phyloP scores from a whole-genome alignment of 306 rosid genomes.

The Vigna hirtella region DNA sequence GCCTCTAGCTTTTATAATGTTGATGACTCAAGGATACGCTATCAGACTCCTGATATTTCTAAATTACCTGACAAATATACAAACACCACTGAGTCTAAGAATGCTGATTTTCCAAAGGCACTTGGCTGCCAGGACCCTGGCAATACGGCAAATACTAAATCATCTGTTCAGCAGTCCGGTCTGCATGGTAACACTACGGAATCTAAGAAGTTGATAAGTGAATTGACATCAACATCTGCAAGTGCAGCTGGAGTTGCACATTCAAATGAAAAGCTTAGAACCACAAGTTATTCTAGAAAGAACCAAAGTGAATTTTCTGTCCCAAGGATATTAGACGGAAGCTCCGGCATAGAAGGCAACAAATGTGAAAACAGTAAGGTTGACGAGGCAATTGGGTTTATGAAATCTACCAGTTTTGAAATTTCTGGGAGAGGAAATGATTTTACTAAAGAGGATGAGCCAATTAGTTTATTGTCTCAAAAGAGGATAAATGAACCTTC shows the following conservation, averaged over 20 bases:
- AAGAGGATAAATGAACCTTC: slow-evolving; percentile 56
- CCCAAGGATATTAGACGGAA: slow-evolving; percentile 54
- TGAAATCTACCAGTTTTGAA: slow-evolving; percentile 49
- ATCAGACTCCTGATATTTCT: slow-evolving; percentile 35
- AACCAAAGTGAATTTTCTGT: slow-evolving; percentile 51
- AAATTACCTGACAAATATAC: slow-evolving; percentile 32
- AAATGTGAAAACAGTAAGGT: slow-evolving; percentile 43
- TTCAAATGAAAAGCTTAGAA: slow-evolving; percentile 50
- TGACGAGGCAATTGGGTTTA: slow-evolving; percentile 44
- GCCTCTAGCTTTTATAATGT: slow-evolving; percentile 30
- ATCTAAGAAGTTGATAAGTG: slow-evolving; percentile 46
- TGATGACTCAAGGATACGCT: slow-evolving; percentile 33
- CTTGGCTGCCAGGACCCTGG: slow-evolving; percentile 47
- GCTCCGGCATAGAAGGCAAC: slow-evolving; percentile 47
- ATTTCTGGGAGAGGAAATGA: slow-evolving; percentile 45
- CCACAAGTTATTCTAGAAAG: slow-evolving; percentile 54
- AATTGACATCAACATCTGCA: slow-evolving; percentile 47
- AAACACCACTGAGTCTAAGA: slow-evolving; percentile 43
- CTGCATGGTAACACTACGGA: slow-evolving; percentile 38
- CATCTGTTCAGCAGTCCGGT: slow-evolving; percentile 39
- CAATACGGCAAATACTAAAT: slow-evolving; percentile 32
- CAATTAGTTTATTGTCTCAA: slow-evolving; percentile 54
- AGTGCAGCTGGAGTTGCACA: slow-evolving; percentile 49
- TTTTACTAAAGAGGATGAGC: slow-evolving; percentile 44
- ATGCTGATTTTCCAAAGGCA: slow-evolving; percentile 35